Base-by-base conservation (phyloP, 2,329 filamentous ascomycete genomes). In the Verticillium longisporum region DNA sequence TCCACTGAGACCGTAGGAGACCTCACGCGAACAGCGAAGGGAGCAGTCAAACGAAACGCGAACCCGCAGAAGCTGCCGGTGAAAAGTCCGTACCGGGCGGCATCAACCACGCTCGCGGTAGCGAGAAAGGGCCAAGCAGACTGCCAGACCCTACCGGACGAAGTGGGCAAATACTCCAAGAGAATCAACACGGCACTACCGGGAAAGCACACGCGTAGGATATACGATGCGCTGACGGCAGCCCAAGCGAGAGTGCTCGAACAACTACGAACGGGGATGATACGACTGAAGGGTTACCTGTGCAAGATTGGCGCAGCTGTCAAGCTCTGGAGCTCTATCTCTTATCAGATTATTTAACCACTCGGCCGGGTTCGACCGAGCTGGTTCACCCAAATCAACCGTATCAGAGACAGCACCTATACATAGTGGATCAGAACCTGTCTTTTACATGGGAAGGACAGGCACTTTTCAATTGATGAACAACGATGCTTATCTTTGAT, bases 401-500 rank as follows among this genome's bases (percentile, higher is more conserved):
- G 41, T 50, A 50, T 50, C n/a, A 50, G 38, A 41, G 15, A 41
- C 41, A 6, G 18, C 18, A 50, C 41, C 15, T 50, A 21, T 50
- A 21, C 21, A 50, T 64, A 15, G 34, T 65, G 60, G 68, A 75
- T 64, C 68, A 71, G 13, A 66, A 69, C 69, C 77, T 77, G 57
- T 76, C 67, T 63, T 69, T 75, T 50, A 36, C 34, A 36, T 36
- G 34, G 34, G 11, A 36, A 26, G 38, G 38, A 41, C 38, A 41
- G 38, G 13, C 38, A 41, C 14, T 41, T 41, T 41, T 41, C 38
- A 41, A 41, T 41, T 41, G 38, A 41, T 41, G 38, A 41, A 41
- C 38, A 41, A 41, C 38, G 38, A 41, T 41, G 38, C 38, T 41
- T 41, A 41, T 15, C 38, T 41, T 41, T 41, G 38, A 41, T 41